Percentiles rank a stretch among this genome's conserved stretches.
phyloP scores from a whole-genome alignment of 148 eudicot species.

The Nyssa sinensis region DNA sequence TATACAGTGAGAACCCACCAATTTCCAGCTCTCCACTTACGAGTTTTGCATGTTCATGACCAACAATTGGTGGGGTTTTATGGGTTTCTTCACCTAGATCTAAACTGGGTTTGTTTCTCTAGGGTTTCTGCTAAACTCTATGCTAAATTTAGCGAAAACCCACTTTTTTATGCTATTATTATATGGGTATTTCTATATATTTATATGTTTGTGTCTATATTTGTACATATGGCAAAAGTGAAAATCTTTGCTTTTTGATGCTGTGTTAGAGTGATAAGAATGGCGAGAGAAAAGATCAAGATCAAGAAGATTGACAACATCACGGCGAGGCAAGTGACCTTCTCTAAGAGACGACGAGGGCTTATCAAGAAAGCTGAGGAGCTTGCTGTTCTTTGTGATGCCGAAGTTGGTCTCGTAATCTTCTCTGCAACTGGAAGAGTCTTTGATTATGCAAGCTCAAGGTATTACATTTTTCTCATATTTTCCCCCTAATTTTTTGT shows the following conservation, averaged over 20 bases:
- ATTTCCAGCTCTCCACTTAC: neutral
- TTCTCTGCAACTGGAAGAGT: constrained; percentile 43
- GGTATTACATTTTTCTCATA: too few relatives aligned
- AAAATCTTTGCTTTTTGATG: neutral
- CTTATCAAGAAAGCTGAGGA: constrained; percentile 44
- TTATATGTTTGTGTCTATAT: too few relatives aligned
- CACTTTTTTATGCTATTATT: too few relatives aligned
- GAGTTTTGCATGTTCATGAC: neutral
- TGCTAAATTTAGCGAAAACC: too few relatives aligned
- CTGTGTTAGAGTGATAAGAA: neutral
- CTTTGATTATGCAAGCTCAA: constrained; percentile 38
- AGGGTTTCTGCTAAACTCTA: neutral
- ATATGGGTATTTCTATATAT: too few relatives aligned
- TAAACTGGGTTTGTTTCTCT: neutral
- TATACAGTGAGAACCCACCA: neutral
- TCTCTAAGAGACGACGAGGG: constrained; percentile 50
- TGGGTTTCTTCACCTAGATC: neutral
- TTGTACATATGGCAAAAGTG: too few relatives aligned
- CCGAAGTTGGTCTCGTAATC: constrained; percentile 42
- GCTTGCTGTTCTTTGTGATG: constrained; percentile 47
- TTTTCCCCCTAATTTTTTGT: too few relatives aligned
- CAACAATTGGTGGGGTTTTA: constrained; percentile 6
- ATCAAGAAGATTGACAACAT: constrained; percentile 47
- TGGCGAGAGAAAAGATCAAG: constrained; percentile 50
- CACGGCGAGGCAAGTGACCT: constrained; percentile 49